Evolutionary conservation across 306 rosid species (phyloP), one percentile per base, ranked within the genome.

Genomic region (Gillenia trifoliata): DNA sequence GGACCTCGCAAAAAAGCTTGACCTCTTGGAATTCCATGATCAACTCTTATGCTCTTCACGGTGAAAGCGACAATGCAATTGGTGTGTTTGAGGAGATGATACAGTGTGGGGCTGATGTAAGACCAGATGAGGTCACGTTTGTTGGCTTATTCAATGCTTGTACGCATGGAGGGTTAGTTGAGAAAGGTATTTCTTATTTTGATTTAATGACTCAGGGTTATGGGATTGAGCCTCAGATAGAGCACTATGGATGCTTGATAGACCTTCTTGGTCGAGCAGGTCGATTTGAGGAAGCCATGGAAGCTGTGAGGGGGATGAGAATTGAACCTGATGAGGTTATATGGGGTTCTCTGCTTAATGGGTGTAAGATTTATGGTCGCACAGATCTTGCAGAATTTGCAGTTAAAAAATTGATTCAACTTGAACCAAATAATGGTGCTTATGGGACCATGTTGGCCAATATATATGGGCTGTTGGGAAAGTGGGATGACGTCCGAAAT

Each of bases 181-280:
- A 84, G 68, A 77, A 88, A 66, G 98, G 93, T 41, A 78, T 83
- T 78, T 23, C 55, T 63, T 90, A 83, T 80, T 92, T 90, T 33
- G 41, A 86, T 33, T 70, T 83, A 85, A 92, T 92, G 96, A 61
- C 77, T 60, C 57, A 9, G 40, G 74, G 66, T 33, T 88, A 70
- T 23, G 76, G 70, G 55, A 87, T 92, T 63, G 81, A 81, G 78
- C 96, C 98, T 50, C 80, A 43, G 60, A 86, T 92, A 26, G 89
- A 83, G 73, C 98, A 88, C 76, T 90, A 87, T 36, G 96, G 98
- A 20, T 90, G 96, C 79, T 62, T 92, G 88, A 83, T 92, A 54
- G 98, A 92, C 87, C 93, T 90, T 74, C 90, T 92, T 10, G 89
- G 91, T 17, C 83, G 92, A 28, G 96, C 94, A 23, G 96, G 96